These are phyloP conservation scores for Podospora pseudocomata DNA, from an alignment of 495 filamentous ascomycete genomes.

Conservation along the genomic window DNA sequence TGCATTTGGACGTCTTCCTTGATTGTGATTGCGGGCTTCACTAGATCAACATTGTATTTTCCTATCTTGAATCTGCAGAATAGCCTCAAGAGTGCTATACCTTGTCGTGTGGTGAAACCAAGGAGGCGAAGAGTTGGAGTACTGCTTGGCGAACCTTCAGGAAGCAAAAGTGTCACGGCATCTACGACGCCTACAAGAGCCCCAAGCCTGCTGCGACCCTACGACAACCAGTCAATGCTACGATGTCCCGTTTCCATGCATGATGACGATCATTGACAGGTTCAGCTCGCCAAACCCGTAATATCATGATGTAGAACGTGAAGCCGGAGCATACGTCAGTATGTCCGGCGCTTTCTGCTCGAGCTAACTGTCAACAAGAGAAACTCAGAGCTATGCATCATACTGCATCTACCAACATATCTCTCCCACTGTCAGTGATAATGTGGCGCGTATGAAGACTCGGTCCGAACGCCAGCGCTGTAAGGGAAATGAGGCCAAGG, in stretches of 20 bases:
- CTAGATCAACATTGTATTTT: neutral
- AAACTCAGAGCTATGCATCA: neutral
- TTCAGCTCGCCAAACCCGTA: neutral
- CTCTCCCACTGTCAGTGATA: neutral
- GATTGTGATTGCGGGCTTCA: neutral
- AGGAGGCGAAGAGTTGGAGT: neutral
- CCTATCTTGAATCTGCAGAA: neutral
- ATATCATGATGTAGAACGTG: neutral
- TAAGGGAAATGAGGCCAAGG: neutral
- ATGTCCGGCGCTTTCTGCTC: neutral
- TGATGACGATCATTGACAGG: neutral
- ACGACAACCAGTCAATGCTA: neutral
- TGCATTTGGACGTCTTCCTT: neutral
- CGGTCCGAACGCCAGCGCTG: neutral
- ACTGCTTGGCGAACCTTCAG: neutral
- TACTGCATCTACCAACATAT: neutral
- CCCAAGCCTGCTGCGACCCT: neutral
- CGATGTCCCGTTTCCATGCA: neutral
- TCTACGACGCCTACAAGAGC: too few species aligned
- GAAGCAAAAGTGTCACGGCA: neutral
- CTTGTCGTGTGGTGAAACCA: neutral
- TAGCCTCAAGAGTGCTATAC: neutral
- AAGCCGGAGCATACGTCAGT: neutral
- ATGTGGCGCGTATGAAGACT: neutral
- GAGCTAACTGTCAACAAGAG: neutral